These are phyloP conservation scores for Thamnidium elegans DNA, from an alignment of 192 early-diverging fungal species.

Conservation along the genomic window DNA sequence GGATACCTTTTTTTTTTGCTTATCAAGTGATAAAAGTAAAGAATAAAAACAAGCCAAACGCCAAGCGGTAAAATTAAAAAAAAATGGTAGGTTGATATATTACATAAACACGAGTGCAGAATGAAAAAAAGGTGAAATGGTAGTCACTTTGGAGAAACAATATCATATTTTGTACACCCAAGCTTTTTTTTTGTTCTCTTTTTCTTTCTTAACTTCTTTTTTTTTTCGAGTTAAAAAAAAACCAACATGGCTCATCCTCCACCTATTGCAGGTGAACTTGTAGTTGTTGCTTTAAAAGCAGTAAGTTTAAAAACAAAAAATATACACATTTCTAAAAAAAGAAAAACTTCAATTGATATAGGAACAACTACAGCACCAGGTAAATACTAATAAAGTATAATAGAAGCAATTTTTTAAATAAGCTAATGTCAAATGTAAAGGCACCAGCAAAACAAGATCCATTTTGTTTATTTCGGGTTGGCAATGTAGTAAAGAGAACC, in stretches of 20 bases:
- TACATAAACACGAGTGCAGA: too few relatives aligned
- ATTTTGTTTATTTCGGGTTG: constrained; percentile 48
- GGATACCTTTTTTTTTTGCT: too few relatives aligned
- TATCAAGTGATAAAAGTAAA: too few relatives aligned
- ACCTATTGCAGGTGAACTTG: constrained; percentile 32
- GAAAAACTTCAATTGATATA: background rate
- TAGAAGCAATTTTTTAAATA: background rate
- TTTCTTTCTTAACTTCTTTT: too few relatives aligned
- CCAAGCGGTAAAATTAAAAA: too few relatives aligned
- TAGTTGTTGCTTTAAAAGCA: constrained; percentile 36
- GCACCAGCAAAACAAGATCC: constrained; percentile 45
- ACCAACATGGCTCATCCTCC: constrained; percentile 1
- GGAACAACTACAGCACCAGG: constrained; percentile 14
- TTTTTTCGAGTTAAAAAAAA: too few relatives aligned
- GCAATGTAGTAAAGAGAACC: constrained; percentile 38
- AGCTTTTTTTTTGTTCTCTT: too few relatives aligned
- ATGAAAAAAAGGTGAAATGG: too few relatives aligned
- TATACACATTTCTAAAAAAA: background rate
- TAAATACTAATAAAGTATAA: background rate
- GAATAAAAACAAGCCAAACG: too few relatives aligned
- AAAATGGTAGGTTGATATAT: too few relatives aligned
- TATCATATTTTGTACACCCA: too few relatives aligned
- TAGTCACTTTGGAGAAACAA: too few relatives aligned
- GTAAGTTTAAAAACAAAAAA: constrained; percentile 18
- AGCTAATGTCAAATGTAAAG: constrained; percentile 1